Evolutionary conservation across 73 alveolate genomes (phyloP).

Genomic region (Effrenium voratum): DNA sequence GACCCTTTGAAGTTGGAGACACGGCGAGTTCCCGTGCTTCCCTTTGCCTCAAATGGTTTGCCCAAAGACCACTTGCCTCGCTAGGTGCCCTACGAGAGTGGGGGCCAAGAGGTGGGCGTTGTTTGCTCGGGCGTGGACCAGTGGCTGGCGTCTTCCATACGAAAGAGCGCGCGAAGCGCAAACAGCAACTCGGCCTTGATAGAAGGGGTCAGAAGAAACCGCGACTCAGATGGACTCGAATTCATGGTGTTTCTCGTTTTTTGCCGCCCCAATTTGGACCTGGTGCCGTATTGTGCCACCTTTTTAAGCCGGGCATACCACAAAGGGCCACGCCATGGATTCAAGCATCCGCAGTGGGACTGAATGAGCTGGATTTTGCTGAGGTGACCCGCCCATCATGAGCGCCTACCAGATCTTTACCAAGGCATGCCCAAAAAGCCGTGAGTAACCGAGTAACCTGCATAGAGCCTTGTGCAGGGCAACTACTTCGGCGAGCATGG

Average conservation of each 20-base stretch:
- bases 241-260: too few species aligned
- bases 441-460: too few species aligned
- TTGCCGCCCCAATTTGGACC: neutral
- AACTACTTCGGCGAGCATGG: slow-evolving; percentile 75
- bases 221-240: too few species aligned
- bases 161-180: too few species aligned
- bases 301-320: too few species aligned
- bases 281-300: neutral
- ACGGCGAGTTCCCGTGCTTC: too few species aligned
- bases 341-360: too few species aligned
- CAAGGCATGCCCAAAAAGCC: neutral
- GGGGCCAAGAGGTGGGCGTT: slow-evolving; percentile 37
- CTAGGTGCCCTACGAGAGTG: slow-evolving; percentile 18
- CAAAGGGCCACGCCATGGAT: too few species aligned
- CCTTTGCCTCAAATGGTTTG: neutral
- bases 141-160: slow-evolving; percentile 57
- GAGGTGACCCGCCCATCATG: slow-evolving; percentile 27
- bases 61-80: neutral
- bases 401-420: slow-evolving; percentile 51
- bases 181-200: too few species aligned
- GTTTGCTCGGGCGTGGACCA: slow-evolving; percentile 17
- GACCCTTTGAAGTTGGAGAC: too few species aligned
- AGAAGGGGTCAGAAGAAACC: too few species aligned
- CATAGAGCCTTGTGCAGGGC: neutral
- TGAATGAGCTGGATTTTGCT: neutral